Conservation (phyloP, 2,329 filamentous ascomycete genomes). For the Penicillium digitatum region DNA sequence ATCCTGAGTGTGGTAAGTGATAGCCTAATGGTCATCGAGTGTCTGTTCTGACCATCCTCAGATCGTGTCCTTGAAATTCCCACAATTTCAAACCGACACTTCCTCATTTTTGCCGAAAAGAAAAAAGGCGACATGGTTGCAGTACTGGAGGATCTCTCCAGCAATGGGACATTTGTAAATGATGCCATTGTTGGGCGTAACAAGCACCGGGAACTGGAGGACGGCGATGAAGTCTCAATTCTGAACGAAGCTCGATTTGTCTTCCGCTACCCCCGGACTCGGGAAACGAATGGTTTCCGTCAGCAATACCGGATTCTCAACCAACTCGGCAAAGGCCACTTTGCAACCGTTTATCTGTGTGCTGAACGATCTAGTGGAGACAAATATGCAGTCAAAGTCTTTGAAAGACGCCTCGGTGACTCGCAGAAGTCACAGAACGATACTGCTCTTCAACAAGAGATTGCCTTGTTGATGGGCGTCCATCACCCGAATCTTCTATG, state of each 20-base stretch:
- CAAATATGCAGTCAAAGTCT: slow-evolving; percentile 89
- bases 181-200: slow-evolving; percentile 88
- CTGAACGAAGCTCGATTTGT: slow-evolving; percentile 81
- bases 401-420: slow-evolving; percentile 76
- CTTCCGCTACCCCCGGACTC: slow-evolving; percentile 79
- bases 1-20: slow-evolving; percentile 82
- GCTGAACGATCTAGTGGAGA: slow-evolving; percentile 78
- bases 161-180: slow-evolving; percentile 95
- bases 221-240: slow-evolving; percentile 87
- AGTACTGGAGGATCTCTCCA: slow-evolving; percentile 87
- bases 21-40: background rate
- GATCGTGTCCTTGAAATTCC: slow-evolving; percentile 72
- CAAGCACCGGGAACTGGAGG: slow-evolving; percentile 79
- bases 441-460: slow-evolving; percentile 88
- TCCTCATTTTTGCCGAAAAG: slow-evolving; percentile 55
- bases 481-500: slow-evolving; percentile 91
- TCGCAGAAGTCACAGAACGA: slow-evolving; percentile 73
- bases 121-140: slow-evolving; percentile 59
- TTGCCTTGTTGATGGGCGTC: slow-evolving; percentile 94
- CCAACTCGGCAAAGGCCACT: slow-evolving; percentile 89
- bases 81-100: slow-evolving; percentile 76
- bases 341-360: slow-evolving; percentile 88
- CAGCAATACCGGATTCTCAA: slow-evolving; percentile 82
- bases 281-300: slow-evolving; percentile 70
- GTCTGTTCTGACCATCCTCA: slow-evolving; percentile 28